A percentile compares a stretch with the other conserved stretches of the same genome.
phyloP scores from a whole-genome alignment of 805 yeast species.

The Pichia membranifaciens region DNA sequence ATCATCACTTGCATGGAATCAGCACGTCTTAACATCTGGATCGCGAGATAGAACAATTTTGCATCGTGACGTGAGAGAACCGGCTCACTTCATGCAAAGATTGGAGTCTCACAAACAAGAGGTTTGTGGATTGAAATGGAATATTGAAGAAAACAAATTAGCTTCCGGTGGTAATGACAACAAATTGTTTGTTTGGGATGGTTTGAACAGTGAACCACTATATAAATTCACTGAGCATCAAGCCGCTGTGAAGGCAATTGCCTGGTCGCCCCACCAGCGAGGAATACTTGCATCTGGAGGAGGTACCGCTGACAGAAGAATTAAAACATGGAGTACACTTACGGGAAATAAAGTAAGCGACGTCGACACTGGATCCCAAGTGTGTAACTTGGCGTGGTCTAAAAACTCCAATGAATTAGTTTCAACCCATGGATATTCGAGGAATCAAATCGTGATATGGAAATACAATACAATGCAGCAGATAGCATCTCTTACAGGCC shows the following conservation, averaged over 20 bases:
- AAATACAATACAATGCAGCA: conserved; percentile 90
- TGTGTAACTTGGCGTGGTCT: conserved; percentile 92
- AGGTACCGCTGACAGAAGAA: conserved; percentile 88
- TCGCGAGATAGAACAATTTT: conserved; percentile 77
- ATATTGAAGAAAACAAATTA: conserved; percentile 78
- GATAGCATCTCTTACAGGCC: conserved; percentile 89
- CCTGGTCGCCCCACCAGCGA: conserved; percentile 97
- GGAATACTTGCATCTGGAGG: conserved; percentile 95
- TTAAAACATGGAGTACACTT: conserved; percentile 87
- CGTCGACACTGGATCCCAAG: conserved; percentile 94
- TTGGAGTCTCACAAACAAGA: conserved; percentile 80
- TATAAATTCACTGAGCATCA: conserved; percentile 74
- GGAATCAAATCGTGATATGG: conserved; percentile 91
- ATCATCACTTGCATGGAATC: conserved; percentile 90
- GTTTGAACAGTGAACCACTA: conserved; percentile 59
- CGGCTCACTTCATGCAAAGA: conserved; percentile 71
- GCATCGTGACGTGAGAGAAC: conserved; percentile 86
- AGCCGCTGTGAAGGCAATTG: conserved; percentile 94
- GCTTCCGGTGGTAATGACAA: conserved; percentile 98
- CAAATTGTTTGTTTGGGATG: conserved; percentile 82
- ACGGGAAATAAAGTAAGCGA: conserved; percentile 70
- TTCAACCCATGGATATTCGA: conserved; percentile 89
- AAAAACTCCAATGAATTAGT: conserved; percentile 87
- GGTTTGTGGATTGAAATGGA: conserved; percentile 96
- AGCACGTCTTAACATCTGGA: conserved; percentile 81